Evolutionary conservation across 306 rosid species (phyloP).

Genomic region (Coriaria nepalensis): DNA sequence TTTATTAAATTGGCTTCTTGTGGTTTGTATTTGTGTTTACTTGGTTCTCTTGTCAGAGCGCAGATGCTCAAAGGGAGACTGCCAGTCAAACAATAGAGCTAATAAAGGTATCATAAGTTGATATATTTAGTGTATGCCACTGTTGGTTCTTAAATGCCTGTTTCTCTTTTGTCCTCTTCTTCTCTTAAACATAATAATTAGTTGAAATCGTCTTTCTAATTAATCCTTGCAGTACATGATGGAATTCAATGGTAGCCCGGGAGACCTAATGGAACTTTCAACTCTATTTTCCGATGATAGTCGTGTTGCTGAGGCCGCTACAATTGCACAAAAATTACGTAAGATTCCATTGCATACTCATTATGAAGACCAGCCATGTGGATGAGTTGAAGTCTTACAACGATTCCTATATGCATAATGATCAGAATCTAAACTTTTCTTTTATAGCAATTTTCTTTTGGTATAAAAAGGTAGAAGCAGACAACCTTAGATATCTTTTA

Average conservation of each 20-base stretch:
- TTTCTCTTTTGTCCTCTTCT: neutral
- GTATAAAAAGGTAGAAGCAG: no score
- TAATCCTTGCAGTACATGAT: slow-evolving; percentile 76
- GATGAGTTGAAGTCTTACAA: no score
- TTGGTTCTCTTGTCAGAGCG: slow-evolving; percentile 62
- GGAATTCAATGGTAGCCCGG: slow-evolving; percentile 99
- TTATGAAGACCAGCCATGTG: no score
- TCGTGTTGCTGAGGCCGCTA: slow-evolving; percentile 98
- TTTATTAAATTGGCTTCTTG: slow-evolving; percentile 13
- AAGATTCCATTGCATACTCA: slow-evolving; percentile 23
- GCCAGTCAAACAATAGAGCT: slow-evolving; percentile 97
- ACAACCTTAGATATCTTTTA: no score
- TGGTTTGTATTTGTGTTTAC: slow-evolving; percentile 21
- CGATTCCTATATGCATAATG: neutral
- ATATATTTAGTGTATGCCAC: slow-evolving; percentile 14
- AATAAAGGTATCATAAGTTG: slow-evolving; percentile 51
- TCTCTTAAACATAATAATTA: slow-evolving; percentile 3
- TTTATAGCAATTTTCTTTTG: neutral
- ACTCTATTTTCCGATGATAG: slow-evolving; percentile 96
- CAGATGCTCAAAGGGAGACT: slow-evolving; percentile 96
- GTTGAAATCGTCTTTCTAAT: slow-evolving; percentile 23
- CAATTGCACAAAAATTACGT: slow-evolving; percentile 97
- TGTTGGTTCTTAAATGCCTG: neutral
- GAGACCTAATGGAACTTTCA: slow-evolving; percentile 97
- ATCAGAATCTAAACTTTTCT: neutral